A percentile compares a stretch with the other conserved stretches of the same genome.
Evolutionary conservation across 2,329 filamentous ascomycete species (phyloP).

Genomic region (Aspergillus pseudotamarii): DNA sequence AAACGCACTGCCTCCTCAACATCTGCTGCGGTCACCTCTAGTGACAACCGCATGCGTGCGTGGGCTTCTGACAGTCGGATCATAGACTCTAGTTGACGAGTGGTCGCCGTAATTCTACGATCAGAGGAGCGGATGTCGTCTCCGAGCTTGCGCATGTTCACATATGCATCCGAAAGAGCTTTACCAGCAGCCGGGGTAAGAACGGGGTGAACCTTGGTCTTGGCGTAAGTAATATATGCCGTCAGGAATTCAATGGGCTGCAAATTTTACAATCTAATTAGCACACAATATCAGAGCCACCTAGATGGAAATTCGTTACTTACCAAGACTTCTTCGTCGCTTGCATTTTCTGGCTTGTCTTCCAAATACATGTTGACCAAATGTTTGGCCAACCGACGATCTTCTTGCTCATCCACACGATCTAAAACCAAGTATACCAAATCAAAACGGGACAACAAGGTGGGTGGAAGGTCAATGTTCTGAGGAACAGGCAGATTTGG

Average conservation of each 20-base stretch:
- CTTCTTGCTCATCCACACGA: constrained; percentile 84
- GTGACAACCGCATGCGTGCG: constrained; percentile 90
- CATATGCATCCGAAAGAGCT: constrained; percentile 83
- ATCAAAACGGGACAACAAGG: constrained; percentile 92
- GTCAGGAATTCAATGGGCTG: constrained; percentile 94
- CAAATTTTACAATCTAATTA: constrained; percentile 3
- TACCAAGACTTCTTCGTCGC: constrained; percentile 77
- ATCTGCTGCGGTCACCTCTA: constrained; percentile 75
- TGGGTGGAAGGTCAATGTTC: constrained; percentile 96
- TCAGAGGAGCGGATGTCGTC: constrained; percentile 84
- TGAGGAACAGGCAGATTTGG: constrained; percentile 92
- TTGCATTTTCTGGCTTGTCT: constrained; percentile 84
- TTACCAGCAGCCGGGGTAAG: constrained; percentile 79
- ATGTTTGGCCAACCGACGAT: constrained; percentile 87
- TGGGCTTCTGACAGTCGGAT: constrained; percentile 95
- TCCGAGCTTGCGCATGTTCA: constrained; percentile 92
- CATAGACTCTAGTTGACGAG: constrained; percentile 96
- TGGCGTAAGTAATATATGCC: constrained; percentile 94
- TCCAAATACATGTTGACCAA: constrained; percentile 96
- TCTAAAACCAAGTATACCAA: constrained; percentile 96
- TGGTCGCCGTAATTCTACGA: constrained; percentile 96
- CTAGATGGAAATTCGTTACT: constrained; percentile 38
- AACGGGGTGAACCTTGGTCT: constrained; percentile 78
- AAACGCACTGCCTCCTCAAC: constrained; percentile 89
- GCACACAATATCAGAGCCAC: neutral